Evolutionary conservation across 1,139 yeast genomes (phyloP), one percentile per base, ranked within the genome.

Genomic region (Sugiyamaella xylanicola): DNA sequence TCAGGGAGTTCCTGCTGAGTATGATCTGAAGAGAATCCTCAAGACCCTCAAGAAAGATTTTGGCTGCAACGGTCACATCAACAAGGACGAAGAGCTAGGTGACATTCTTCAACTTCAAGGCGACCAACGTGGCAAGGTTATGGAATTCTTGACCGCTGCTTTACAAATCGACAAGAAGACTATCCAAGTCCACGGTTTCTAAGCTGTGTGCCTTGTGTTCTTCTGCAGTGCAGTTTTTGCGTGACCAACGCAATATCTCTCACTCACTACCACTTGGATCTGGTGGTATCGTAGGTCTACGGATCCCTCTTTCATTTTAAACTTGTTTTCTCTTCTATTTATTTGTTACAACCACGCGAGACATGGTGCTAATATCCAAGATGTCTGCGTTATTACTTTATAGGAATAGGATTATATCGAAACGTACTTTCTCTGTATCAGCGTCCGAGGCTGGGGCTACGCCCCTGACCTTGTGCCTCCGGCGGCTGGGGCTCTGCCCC

Each of bases 11-110:
- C 98, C 99, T 65, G 84, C 78, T 65, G 98, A 93, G 75, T 93
- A 90, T 77, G 99, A 93, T 74, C 80, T 88, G 74, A 93, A 93
- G 80, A 89, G 93, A 72, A 91, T 93, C 70, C 81, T 93, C 70
- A 90, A 90, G 76, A 96, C 90, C 60, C 81, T 93, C 72, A 93
- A 93, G 83, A 93, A 93, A 77, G 98, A 93, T 74, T 93, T 93
- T 74, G 99, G 98, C 67, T 93, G 98, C 79, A 93, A 93, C 77
- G 99, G 99, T 75, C 93, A 92, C 77, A 90, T 93, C 72, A 97
- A 90, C 75, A 90, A 90, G 76, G 98, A 93, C 77, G 90, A 86
- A 56, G 98, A 93, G 71, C 81, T 91, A 77, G 99, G 99, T 61
- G 97, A 92, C 70, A 95, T 93, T 71, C 91, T 93, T 69, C 99